Conservation (phyloP, 225 moss, liverwort and hornwort species). For the Neckera pumila region DNA sequence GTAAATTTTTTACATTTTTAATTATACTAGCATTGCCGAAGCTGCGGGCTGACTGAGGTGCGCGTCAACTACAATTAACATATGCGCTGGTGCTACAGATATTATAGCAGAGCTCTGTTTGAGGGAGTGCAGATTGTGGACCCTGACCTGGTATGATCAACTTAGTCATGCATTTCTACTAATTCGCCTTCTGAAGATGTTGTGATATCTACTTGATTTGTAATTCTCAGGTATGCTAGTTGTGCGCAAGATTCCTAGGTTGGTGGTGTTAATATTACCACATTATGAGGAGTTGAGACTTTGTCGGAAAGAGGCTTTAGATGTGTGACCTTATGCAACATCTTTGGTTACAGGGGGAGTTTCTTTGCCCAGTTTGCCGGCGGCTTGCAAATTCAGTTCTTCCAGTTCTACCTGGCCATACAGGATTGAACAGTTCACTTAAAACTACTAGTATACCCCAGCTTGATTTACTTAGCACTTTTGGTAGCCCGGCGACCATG, state of each 20-base stretch:
- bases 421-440: slow-evolving; percentile 28
- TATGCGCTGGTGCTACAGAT: slow-evolving; percentile 34
- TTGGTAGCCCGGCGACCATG: slow-evolving; percentile 16
- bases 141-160: slow-evolving; percentile 60
- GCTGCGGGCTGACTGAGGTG: not conserved
- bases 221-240: not conserved
- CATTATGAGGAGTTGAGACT: not conserved
- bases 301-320: not conserved
- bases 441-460: slow-evolving; percentile 20
- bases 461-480: slow-evolving; percentile 3
- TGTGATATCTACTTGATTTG: not conserved
- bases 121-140: slow-evolving; percentile 92
- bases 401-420: slow-evolving; percentile 55
- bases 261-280: not conserved
- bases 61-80: not conserved
- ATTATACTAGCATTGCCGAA: not conserved
- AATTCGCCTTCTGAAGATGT: not conserved
- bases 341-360: slow-evolving; percentile 73
- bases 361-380: slow-evolving; percentile 91
- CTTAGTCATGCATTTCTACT: not conserved
- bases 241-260: not conserved
- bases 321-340: not conserved
- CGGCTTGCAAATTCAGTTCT: slow-evolving; percentile 89
- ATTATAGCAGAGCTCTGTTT: slow-evolving; percentile 79
- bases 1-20: not conserved